phyloP scores from a whole-genome alignment of 768 basidiomycete species.

The Obba rivulosa region DNA sequence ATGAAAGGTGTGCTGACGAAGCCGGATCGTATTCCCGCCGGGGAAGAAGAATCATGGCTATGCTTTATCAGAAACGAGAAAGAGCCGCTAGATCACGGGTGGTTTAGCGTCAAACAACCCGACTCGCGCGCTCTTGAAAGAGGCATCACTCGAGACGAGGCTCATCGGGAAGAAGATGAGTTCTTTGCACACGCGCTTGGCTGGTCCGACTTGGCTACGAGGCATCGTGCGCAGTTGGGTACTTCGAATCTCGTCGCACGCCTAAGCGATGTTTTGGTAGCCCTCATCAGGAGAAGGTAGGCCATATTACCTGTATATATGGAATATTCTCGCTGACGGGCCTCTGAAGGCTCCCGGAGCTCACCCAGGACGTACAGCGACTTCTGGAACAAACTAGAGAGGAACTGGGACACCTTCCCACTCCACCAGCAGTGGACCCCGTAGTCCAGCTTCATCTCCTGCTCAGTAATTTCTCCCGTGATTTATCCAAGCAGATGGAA shows the following conservation, averaged over 20 bases:
- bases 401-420: conserved; percentile 33
- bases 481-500: conserved; percentile 40
- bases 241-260: conserved; percentile 52
- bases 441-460: conserved; percentile 47
- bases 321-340: neutral
- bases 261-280: conserved; percentile 56
- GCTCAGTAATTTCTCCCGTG: conserved; percentile 41
- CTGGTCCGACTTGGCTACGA: conserved; percentile 48
- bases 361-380: conserved; percentile 50
- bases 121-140: conserved; percentile 42
- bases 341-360: conserved; percentile 48
- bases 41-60: conserved; percentile 54
- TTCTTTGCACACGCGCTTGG: conserved; percentile 51
- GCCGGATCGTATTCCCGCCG: conserved; percentile 56
- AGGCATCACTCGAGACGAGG: conserved; percentile 56
- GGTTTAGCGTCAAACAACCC: conserved; percentile 44
- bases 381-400: conserved; percentile 35
- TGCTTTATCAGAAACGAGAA: conserved; percentile 46
- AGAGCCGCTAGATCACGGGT: conserved; percentile 45
- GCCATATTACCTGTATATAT: conserved; percentile 4
- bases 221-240: conserved; percentile 47
- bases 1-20: conserved; percentile 73
- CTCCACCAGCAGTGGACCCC: conserved; percentile 45
- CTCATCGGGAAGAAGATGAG: conserved; percentile 47
- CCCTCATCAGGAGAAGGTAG: conserved; percentile 57